A percentile compares a stretch with the other conserved stretches of the same genome.
Evolutionary conservation across 140 eudicot species (phyloP).

Genomic region (Stevia rebaudiana): DNA sequence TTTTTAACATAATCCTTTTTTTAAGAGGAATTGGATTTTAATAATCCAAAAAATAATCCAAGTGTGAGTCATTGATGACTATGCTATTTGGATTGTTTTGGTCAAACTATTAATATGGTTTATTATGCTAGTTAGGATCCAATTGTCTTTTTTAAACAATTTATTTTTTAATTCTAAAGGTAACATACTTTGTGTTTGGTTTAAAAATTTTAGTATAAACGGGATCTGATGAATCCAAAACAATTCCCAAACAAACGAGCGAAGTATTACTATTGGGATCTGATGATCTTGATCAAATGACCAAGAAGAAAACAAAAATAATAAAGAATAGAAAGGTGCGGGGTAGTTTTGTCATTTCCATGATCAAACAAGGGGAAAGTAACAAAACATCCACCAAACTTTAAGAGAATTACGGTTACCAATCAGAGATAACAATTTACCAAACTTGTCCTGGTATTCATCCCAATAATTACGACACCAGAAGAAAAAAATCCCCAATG

Average conservation of each 20-base stretch:
- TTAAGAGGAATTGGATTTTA: no score
- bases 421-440: slow-evolving; percentile 21
- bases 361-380: slow-evolving; percentile 27
- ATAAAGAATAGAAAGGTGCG: neutral
- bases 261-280: slow-evolving; percentile 14
- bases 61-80: no score
- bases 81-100: no score
- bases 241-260: neutral
- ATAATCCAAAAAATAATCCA: no score
- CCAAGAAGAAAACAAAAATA: neutral
- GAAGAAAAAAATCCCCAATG: neutral
- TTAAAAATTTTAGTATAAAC: neutral
- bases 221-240: neutral
- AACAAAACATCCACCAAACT: slow-evolving; percentile 29
- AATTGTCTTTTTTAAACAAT: neutral
- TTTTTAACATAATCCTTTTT: neutral
- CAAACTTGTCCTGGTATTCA: slow-evolving; percentile 20
- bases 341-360: slow-evolving; percentile 22
- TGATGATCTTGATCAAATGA: slow-evolving; percentile 4
- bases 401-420: slow-evolving; percentile 25
- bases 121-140: no score
- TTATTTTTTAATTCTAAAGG: neutral
- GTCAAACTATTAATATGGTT: no score
- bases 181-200: slow-evolving; percentile 1
- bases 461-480: slow-evolving; percentile 23